Evolutionary conservation across 192 early-diverging fungal species (phyloP), one percentile per base, ranked within the genome.

Genomic region (Coemansia umbellata): DNA sequence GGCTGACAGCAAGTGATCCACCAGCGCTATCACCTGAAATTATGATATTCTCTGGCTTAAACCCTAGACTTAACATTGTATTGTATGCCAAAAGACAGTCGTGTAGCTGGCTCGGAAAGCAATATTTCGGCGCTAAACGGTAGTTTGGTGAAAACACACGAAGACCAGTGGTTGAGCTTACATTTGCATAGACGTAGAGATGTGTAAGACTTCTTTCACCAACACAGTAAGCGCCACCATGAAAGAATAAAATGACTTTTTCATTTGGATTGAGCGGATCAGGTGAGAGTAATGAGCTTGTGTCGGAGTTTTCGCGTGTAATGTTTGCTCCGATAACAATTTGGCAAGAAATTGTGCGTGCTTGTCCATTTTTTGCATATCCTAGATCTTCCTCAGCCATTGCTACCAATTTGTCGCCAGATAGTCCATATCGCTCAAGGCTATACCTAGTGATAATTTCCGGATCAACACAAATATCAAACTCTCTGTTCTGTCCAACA

Each of bases 41-140:
- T 5, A 64, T 31, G 15, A 78, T 66, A 17, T 71, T 67, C 23
- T 60, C 41, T 3, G 75, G 68, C 42, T 51, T 42, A 30, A 71
- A 78, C 3, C 75, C 75, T 2, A 39, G 39, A 11, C 28, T n/a
- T 27, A 87, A 57, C 4, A 95, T 69, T 39, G 80, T 84, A 5
- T 81, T 47, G 63, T 91, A 94, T 0, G 89, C 83, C 26, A 85
- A 78, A 27, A 94, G 48, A 35, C 86, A 83, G 72, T 97, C 94
- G 27, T 89, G 80, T 8, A 97, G 54, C 26, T 87, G 90, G 42
- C 83, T 66, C 17, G 72, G 72, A 35, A 68, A 75, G 43, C 60
- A 60, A 30, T 54, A 28, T 0, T 51, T 44, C 6, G 72, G 72
- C 0, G 72, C 65, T 28, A 75, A 50, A 2, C 65, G 60, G 61